Percentiles rank a stretch among this genome's conserved stretches.
Conservation (phyloP, 1,284 basidiomycete species). For the Fistulinella cinereoalba region DNA sequence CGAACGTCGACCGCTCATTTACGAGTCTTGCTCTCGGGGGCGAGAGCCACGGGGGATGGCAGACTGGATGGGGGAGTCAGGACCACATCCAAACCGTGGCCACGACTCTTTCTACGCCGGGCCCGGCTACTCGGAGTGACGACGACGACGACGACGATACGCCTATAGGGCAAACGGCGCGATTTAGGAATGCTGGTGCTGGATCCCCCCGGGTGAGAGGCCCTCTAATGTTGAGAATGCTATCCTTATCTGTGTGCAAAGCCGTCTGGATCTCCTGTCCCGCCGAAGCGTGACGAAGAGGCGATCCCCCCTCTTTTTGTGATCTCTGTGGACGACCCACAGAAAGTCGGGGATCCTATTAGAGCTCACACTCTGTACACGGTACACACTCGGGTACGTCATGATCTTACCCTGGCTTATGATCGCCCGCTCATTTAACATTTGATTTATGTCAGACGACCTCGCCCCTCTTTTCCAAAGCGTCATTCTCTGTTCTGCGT, state of each 20-base stretch:
- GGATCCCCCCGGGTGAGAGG: too few species aligned
- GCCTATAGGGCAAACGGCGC: conserved; percentile 59
- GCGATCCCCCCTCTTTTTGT: conserved; percentile 60
- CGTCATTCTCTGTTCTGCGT: conserved; percentile 85
- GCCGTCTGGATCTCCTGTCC: conserved; percentile 16
- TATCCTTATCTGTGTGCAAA: conserved; percentile 12
- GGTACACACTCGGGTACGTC: conserved; percentile 75
- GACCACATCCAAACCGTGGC: conserved; percentile 20
- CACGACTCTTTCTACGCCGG: conserved; percentile 12
- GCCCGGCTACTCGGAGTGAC: conserved; percentile 8
- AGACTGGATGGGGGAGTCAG: conserved; percentile 41
- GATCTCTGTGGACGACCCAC: conserved; percentile 89
- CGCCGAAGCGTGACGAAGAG: conserved; percentile 38
- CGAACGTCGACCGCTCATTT: conserved; percentile 46
- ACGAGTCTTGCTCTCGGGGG: conserved; percentile 61
- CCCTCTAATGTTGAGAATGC: too few species aligned
- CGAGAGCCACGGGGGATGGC: conserved; percentile 59
- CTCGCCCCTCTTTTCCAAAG: conserved; percentile 77
- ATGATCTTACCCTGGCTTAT: not conserved
- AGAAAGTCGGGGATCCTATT: conserved; percentile 90
- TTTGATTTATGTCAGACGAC: conserved; percentile 56
- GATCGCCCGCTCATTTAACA: not conserved
- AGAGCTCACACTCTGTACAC: conserved; percentile 94
- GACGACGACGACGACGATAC: conserved; percentile 72
- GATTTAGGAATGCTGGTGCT: conserved; percentile 33